Evolutionary conservation across 495 filamentous ascomycete species (phyloP).

Genomic region (Lophium mytilinum): DNA sequence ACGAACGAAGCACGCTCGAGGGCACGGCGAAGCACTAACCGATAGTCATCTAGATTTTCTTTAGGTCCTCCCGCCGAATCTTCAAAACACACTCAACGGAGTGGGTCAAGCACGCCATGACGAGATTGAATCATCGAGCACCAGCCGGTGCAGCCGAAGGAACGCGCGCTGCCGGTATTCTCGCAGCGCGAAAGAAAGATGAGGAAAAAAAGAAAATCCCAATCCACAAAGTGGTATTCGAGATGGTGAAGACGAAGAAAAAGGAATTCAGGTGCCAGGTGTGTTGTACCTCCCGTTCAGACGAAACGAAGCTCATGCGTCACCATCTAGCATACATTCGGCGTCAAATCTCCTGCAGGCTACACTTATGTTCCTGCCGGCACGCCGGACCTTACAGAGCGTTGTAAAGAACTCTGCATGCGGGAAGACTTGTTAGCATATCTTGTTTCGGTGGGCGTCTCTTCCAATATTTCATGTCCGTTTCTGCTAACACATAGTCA

Average conservation of each 20-base stretch:
- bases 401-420: conserved; percentile 74
- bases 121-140: conserved; percentile 6
- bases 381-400: conserved; percentile 61
- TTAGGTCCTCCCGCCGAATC: not conserved
- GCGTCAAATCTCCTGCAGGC: conserved; percentile 52
- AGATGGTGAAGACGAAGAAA: conserved; percentile 51
- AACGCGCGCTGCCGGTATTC: no score
- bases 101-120: not conserved
- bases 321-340: conserved; percentile 24
- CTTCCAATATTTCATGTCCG: not conserved
- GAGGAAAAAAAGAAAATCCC: conserved; percentile 39
- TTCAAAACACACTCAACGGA: not conserved
- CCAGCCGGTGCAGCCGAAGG: conserved; percentile 2
- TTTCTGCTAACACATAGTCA: conserved; percentile 3
- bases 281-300: not conserved
- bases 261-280: conserved; percentile 44
- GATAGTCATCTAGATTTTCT: not conserved
- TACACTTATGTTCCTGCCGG: conserved; percentile 81
- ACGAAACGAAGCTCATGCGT: not conserved
- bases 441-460: conserved; percentile 64
- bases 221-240: conserved; percentile 50
- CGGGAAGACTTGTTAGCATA: conserved; percentile 58
- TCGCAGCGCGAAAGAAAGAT: no score
- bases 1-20: no score
- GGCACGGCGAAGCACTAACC: no score